phyloP scores from a whole-genome alignment of 2,329 filamentous ascomycete genomes.

The Neonectria ditissima region DNA sequence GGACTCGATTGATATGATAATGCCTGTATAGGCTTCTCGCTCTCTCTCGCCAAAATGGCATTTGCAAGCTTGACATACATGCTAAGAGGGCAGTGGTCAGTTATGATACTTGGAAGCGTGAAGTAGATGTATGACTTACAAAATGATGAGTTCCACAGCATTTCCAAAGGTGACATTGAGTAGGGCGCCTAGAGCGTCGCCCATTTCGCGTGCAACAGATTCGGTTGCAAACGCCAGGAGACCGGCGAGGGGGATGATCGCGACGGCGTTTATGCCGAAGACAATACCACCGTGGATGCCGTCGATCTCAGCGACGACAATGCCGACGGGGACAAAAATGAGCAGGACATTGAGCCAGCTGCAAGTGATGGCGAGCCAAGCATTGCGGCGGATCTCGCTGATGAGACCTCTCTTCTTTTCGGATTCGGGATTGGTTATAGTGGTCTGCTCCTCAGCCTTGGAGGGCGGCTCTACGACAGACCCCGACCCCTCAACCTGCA shows the following conservation, averaged over 20 bases:
- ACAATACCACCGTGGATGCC: slow-evolving; percentile 69
- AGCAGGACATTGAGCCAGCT: slow-evolving; percentile 84
- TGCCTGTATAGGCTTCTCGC: slow-evolving; percentile 26
- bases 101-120: neutral
- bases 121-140: slow-evolving; percentile 55
- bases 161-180: slow-evolving; percentile 85
- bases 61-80: slow-evolving; percentile 60
- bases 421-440: slow-evolving; percentile 46
- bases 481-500: slow-evolving; percentile 67
- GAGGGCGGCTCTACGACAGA: slow-evolving; percentile 60
- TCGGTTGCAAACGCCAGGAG: slow-evolving; percentile 80
- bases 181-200: slow-evolving; percentile 78
- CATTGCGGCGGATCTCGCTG: slow-evolving; percentile 62
- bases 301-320: slow-evolving; percentile 68
- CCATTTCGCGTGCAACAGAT: slow-evolving; percentile 77
- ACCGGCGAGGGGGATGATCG: slow-evolving; percentile 80
- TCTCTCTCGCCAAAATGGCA: slow-evolving; percentile 26
- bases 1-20: slow-evolving; percentile 33
- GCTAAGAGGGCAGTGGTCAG: slow-evolving; percentile 49
- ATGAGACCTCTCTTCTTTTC: slow-evolving; percentile 53
- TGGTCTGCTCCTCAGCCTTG: slow-evolving; percentile 40
- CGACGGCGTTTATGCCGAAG: slow-evolving; percentile 80
- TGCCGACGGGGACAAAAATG: slow-evolving; percentile 83
- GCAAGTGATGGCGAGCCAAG: slow-evolving; percentile 71
- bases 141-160: slow-evolving; percentile 83